Base-by-base conservation (phyloP, 2,329 filamentous ascomycete species). In the Pseudopyricularia cyperi region DNA sequence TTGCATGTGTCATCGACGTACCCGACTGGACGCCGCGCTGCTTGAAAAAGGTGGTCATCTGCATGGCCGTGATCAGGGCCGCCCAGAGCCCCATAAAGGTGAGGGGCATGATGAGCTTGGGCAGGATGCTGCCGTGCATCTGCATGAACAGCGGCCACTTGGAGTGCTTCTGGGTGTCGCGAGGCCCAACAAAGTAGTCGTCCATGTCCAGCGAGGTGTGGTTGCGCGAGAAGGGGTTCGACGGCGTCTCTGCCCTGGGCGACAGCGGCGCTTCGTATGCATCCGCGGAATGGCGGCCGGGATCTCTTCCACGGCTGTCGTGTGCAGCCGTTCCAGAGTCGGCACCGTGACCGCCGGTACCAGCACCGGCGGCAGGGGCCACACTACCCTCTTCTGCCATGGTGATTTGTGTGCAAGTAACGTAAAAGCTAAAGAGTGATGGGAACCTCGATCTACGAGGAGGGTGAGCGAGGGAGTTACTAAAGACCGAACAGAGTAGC, bases 141-240 rank as follows among this genome's bases (percentile, higher is more conserved):
- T 85, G 83, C 60, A 90, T 67, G 63, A 89, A 88, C 58, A 82
- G 76, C 8, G 87, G 86, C 76, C 85, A 84, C 75, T 87, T 89
- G 26, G 85, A 89, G 65, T 89, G 85, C 59, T 80, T 80, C 53
- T 80, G 73, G 55, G 86, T 77, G 65, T 89, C 82, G 56, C 83
- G 76, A 52, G 87, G 87, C 14, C 79, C 80, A 15, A 72, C 68
- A 58, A 73, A 73, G 56, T 73, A 73, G 55, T 70, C 69, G 53
- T 72, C 70, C 3, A 72, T 54, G 52, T 72, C 70, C 24, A 72
- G 48, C 7, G 59, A 61, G 0, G 60, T 60, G 48, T 62, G 64
- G 39, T 63, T 61, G 7, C 59, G 58, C 48, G 59, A 60, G 52
- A 64, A 65, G 7, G 62, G 63, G 8, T 63, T 63, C 3, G 60